Evolutionary conservation across 129 eudicot species (phyloP).

Genomic region (Escallonia rubra): DNA sequence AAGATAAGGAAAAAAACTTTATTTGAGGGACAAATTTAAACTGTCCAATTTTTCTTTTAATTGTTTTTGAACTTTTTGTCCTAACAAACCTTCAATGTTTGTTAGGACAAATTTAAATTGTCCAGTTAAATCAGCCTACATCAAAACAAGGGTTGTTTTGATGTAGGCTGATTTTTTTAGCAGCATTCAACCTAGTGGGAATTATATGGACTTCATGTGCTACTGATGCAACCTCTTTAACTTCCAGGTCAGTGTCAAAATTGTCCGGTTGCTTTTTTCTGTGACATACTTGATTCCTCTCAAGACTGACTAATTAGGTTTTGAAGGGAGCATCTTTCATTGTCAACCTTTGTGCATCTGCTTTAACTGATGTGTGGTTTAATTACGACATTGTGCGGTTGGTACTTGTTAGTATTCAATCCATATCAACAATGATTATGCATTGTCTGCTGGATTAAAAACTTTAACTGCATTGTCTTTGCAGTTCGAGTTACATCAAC

Average conservation of each 20-base stretch:
- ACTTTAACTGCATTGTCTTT: background rate
- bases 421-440: background rate
- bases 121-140: too few relatives aligned
- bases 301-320: background rate
- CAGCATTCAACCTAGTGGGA: background rate
- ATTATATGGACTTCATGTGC: background rate
- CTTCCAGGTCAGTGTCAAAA: background rate
- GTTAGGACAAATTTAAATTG: too few relatives aligned
- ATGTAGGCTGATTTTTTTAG: background rate
- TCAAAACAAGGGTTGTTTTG: background rate
- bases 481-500: background rate
- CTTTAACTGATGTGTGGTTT: background rate
- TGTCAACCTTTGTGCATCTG: conserved; percentile 2
- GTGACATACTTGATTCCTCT: background rate
- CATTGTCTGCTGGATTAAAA: background rate
- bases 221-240: background rate
- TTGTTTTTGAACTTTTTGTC: too few relatives aligned
- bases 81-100: too few relatives aligned
- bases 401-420: background rate
- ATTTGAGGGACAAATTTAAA: too few relatives aligned
- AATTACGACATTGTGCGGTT: background rate
- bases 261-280: background rate
- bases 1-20: too few relatives aligned
- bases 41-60: too few relatives aligned
- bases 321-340: conserved; percentile 5